phyloP scores from a whole-genome alignment of 75 land plant genomes.

The Picea glauca region DNA sequence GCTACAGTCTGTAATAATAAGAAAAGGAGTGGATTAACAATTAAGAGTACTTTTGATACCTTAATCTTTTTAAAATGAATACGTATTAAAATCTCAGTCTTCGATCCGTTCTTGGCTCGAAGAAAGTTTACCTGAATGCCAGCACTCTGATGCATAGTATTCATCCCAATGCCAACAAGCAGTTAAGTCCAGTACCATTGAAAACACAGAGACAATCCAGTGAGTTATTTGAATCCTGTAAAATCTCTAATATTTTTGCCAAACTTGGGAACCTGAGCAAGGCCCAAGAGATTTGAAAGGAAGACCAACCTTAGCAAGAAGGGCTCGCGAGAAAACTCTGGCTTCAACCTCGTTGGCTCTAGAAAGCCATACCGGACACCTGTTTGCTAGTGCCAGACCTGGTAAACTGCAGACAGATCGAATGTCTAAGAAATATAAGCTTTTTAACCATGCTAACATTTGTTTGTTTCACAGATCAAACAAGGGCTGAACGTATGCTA shows the following conservation, averaged over 20 bases:
- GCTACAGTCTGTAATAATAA: slow-evolving; percentile 66
- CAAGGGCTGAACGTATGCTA: no score
- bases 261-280: background rate
- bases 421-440: background rate
- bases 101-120: background rate
- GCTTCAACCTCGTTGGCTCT: slow-evolving; percentile 72
- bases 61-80: background rate
- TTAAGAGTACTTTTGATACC: background rate
- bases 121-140: slow-evolving; percentile 45
- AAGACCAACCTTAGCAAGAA: slow-evolving; percentile 77
- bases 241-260: background rate
- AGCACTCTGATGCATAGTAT: slow-evolving; percentile 37
- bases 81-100: no score
- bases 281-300: background rate
- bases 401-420: slow-evolving; percentile 48
- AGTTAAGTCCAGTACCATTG: background rate
- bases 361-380: slow-evolving; percentile 64
- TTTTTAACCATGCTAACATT: background rate
- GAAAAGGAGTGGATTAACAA: background rate
- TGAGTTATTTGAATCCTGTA: no score
- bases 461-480: no score
- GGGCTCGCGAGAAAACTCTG: slow-evolving; percentile 70
- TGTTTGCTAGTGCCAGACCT: slow-evolving; percentile 56
- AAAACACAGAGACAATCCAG: background rate
- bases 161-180: background rate